phyloP scores from a whole-genome alignment of 2,329 filamentous ascomycete genomes.

The Monosporascus sp. region DNA sequence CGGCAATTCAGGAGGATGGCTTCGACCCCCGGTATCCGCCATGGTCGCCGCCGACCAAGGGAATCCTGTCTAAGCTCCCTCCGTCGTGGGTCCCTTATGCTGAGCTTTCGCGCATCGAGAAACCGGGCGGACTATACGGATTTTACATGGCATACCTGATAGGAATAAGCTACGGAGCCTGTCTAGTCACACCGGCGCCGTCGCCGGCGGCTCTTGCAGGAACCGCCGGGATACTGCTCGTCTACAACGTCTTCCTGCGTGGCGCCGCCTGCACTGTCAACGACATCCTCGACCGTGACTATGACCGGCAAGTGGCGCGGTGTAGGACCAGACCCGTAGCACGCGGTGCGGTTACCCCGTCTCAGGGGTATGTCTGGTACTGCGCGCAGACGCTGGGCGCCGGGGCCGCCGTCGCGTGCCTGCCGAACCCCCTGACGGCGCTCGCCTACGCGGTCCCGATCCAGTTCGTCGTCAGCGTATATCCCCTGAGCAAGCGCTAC shows the following conservation, averaged over 20 bases:
- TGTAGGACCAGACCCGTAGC: constrained; percentile 48
- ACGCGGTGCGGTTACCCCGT: constrained; percentile 37
- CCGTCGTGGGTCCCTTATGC: constrained; percentile 14
- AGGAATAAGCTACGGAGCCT: constrained; percentile 13
- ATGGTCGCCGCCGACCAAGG: constrained; percentile 11
- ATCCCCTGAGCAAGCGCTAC: constrained; percentile 47
- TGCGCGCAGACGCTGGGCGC: constrained; percentile 32
- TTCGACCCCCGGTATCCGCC: constrained; percentile 1
- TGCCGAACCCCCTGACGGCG: constrained; percentile 35
- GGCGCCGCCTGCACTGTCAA: constrained; percentile 50
- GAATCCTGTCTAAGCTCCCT: constrained; percentile 10
- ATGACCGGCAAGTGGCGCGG: constrained; percentile 48
- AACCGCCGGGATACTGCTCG: constrained; percentile 6
- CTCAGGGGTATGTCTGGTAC: constrained; percentile 33
- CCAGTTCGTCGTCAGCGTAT: constrained; percentile 34
- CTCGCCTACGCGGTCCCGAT: constrained; percentile 34
- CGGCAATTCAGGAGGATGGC: no score
- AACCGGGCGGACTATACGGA: constrained; percentile 14
- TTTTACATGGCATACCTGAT: constrained; percentile 20
- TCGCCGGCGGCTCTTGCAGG: constrained; percentile 1
- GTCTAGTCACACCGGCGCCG: constrained; percentile 3
- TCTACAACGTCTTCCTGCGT: constrained; percentile 38
- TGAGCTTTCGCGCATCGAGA: constrained; percentile 17
- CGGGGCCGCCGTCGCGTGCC: constrained; percentile 29
- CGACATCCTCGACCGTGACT: constrained; percentile 48